Base-by-base conservation (phyloP, 345 rosid genomes). In the Crucihimalaya himalaica region DNA sequence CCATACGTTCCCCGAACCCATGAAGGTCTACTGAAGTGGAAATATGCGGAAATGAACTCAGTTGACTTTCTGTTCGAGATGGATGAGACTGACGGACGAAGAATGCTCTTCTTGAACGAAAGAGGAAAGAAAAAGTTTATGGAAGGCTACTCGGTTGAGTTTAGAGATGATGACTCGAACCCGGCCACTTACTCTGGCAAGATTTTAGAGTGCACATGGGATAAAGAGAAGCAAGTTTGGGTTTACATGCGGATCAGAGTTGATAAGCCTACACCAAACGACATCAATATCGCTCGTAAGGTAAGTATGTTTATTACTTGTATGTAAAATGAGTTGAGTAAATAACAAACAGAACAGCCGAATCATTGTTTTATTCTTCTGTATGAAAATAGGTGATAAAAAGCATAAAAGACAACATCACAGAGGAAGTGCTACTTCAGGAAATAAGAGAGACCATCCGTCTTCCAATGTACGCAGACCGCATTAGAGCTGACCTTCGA, bases 1-100 rank as follows among this genome's bases (percentile, higher is more conserved):
- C 96, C 97, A 21, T 95, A 95, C 15, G 84, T 87, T 77, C 91
- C 99, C n/a, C 88, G 92, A 51, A 89, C 98, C 3, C 96, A 95
- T 71, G 90, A 92, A 83, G 98, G 98, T 54, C 96, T 95, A 42
- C 70, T 95, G 79, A 95, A 95, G 87, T 95, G 99, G 99, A 95
- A 95, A 75, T 95, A 95, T 83, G 87, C 97, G 25, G 85, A 84
- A 56, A 76, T 90, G 98, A 95, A 95, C 83, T 95, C 97, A 0
- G 91, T 95, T 13, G 99, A 95, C 81, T 92, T 92, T 83, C 82
- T 87, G 43, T 95, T 81, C 72, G 97, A 92, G 97, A 96, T 71
- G 63, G 55, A 70, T 43, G 84, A 74, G 47, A 84, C 90, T 19
- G 28, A 34, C 1, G 89, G 74, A 35, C 78, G 77, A 1, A 84